phyloP scores from a whole-genome alignment of 116 monocot species.

The Zostera marina region DNA sequence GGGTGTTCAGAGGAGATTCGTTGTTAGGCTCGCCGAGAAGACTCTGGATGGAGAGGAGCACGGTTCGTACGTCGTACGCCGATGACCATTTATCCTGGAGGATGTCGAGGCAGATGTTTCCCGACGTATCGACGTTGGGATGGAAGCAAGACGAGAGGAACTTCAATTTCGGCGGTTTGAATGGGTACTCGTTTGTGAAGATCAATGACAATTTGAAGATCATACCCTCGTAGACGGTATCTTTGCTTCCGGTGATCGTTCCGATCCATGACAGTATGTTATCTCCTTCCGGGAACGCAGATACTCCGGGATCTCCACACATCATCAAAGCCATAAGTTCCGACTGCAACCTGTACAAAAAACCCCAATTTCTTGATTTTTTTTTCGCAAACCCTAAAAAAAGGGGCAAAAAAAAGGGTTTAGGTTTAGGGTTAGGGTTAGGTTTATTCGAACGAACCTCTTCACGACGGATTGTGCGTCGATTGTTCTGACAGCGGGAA shows the following conservation, averaged over 20 bases:
- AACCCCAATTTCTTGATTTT: too few species aligned
- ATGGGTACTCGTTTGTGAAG: constrained; percentile 81
- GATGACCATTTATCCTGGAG: constrained; percentile 86
- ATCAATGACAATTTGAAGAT: constrained; percentile 63
- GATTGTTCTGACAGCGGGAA: constrained; percentile 6
- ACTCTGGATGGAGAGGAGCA: constrained; percentile 62
- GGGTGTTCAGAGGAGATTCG: constrained; percentile 64
- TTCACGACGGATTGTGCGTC: constrained; percentile 40
- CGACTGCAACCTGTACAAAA: constrained; percentile 40
- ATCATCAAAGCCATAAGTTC: constrained; percentile 77
- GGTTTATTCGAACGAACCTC: constrained; percentile 18
- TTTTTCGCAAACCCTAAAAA: too few species aligned
- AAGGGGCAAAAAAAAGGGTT: too few species aligned
- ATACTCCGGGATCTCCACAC: constrained; percentile 88
- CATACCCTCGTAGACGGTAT: constrained; percentile 75
- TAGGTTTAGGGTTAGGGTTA: too few species aligned
- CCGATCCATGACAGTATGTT: constrained; percentile 80
- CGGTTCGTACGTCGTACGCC: constrained; percentile 60
- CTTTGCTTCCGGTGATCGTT: constrained; percentile 75
- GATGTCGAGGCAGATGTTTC: constrained; percentile 93
- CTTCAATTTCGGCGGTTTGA: constrained; percentile 92
- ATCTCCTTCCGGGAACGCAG: constrained; percentile 71
- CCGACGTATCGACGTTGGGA: constrained; percentile 69
- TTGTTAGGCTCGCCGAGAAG: constrained; percentile 71
- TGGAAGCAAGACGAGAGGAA: constrained; percentile 80